phyloP scores from a whole-genome alignment of 2,329 filamentous ascomycete genomes.

The Phialophora expanda region DNA sequence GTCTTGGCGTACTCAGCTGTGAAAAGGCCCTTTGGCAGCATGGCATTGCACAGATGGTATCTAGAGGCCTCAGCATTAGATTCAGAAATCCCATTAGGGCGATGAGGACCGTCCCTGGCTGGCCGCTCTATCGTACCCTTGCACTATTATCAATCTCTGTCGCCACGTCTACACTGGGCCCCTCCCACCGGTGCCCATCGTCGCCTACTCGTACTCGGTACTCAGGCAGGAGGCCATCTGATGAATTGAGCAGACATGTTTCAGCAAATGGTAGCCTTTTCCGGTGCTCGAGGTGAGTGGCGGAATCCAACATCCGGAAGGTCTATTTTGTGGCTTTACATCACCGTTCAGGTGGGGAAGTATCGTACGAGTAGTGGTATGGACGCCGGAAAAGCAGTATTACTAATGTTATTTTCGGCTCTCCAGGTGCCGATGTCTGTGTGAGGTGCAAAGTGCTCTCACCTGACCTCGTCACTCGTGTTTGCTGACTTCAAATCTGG shows the following conservation, averaged over 20 bases:
- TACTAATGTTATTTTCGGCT: conserved; percentile 1
- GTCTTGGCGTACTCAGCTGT: not conserved
- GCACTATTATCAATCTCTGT: not conserved
- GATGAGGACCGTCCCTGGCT: not conserved
- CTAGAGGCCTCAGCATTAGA: not conserved
- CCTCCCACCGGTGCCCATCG: not conserved
- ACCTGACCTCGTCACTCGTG: not conserved
- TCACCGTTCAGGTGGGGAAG: not conserved
- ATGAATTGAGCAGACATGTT: not conserved
- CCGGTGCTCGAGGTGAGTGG: not conserved
- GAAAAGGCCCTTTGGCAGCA: conserved; percentile 6
- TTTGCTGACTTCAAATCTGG: not conserved
- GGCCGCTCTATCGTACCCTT: too few species aligned
- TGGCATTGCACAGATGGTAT: conserved; percentile 11
- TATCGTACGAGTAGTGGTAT: too few species aligned
- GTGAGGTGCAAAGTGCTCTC: not conserved
- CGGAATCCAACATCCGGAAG: not conserved
- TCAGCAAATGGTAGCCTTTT: not conserved
- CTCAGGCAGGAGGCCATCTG: not conserved
- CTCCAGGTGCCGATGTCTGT: not conserved
- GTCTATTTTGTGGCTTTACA: not conserved
- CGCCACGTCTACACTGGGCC: not conserved
- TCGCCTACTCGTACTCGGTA: not conserved
- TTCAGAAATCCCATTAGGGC: not conserved
- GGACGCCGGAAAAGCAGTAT: not conserved